phyloP scores from a whole-genome alignment of 768 basidiomycete species.

The Glaciozyma martinii region DNA sequence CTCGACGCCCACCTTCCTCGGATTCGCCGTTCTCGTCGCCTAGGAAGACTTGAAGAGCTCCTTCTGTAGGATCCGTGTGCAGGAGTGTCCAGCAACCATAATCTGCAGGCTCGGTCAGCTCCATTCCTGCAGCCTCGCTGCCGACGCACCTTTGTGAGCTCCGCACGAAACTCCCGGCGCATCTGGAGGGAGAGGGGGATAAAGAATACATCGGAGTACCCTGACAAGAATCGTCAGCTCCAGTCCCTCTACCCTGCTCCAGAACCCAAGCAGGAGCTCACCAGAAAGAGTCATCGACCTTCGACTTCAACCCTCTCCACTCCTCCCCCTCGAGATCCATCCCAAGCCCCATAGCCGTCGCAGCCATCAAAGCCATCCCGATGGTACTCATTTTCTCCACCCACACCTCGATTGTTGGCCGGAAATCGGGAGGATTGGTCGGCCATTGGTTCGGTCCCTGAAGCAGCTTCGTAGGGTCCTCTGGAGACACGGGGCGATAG shows the following conservation, averaged over 20 bases:
- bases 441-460: constrained; percentile 91
- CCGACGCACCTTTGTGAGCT: constrained; percentile 61
- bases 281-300: constrained; percentile 84
- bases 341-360: constrained; percentile 77
- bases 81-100: constrained; percentile 88
- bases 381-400: constrained; percentile 74
- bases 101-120: constrained; percentile 43
- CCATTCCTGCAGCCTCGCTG: too few species aligned
- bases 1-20: not conserved
- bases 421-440: constrained; percentile 48
- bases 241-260: not conserved
- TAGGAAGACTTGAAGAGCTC: constrained; percentile 69
- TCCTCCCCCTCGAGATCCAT: constrained; percentile 62
- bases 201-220: constrained; percentile 61
- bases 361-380: constrained; percentile 75
- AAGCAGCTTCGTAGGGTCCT: constrained; percentile 37
- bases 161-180: constrained; percentile 82
- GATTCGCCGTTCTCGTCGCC: constrained; percentile 3
- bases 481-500: constrained; percentile 51
- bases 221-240: not conserved
- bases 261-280: not conserved
- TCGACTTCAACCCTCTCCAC: constrained; percentile 47
- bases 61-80: constrained; percentile 61
- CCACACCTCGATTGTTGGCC: constrained; percentile 58
- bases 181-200: constrained; percentile 71